Conservation (phyloP, 1,284 basidiomycete genomes). For the Erythrobasidium hasegawianum region DNA sequence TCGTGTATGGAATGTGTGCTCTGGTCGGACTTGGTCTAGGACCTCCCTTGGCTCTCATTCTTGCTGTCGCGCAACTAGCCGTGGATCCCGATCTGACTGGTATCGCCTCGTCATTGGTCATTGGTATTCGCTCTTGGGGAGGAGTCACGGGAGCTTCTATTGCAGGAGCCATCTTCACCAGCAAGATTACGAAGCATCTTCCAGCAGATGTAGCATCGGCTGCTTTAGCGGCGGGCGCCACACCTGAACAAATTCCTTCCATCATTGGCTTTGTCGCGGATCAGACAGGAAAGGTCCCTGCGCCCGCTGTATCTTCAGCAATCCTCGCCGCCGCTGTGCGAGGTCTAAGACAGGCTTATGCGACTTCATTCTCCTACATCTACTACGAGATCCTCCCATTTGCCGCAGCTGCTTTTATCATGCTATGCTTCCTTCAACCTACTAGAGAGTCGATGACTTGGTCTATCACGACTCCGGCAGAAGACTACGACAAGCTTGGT, state of each 20-base stretch:
- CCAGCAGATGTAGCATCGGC: background rate
- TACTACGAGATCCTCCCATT: conserved; percentile 21
- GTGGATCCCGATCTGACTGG: conserved; percentile 21
- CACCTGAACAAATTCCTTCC: background rate
- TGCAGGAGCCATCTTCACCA: conserved; percentile 16
- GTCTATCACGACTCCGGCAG: conserved; percentile 2
- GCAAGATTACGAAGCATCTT: conserved; percentile 8
- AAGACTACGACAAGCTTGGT: background rate
- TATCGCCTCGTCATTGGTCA: conserved; percentile 9
- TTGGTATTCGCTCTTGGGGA: conserved; percentile 11
- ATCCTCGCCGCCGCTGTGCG: background rate
- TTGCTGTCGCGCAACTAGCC: conserved; percentile 23
- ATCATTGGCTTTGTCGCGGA: conserved; percentile 1
- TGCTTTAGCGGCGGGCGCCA: conserved; percentile 7
- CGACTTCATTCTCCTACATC: conserved; percentile 17
- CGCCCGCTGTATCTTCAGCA: background rate
- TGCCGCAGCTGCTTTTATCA: background rate
- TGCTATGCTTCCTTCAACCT: background rate
- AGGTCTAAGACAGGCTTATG: conserved; percentile 9
- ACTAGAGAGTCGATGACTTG: conserved; percentile 1
- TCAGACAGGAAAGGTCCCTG: background rate
- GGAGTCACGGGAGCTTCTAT: conserved; percentile 9
- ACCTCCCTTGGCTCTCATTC: conserved; percentile 14
- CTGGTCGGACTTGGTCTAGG: conserved; percentile 6
- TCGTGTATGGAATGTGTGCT: background rate